phyloP scores from a whole-genome alignment of 345 rosid genomes.

The Lenwebbia sp. region DNA sequence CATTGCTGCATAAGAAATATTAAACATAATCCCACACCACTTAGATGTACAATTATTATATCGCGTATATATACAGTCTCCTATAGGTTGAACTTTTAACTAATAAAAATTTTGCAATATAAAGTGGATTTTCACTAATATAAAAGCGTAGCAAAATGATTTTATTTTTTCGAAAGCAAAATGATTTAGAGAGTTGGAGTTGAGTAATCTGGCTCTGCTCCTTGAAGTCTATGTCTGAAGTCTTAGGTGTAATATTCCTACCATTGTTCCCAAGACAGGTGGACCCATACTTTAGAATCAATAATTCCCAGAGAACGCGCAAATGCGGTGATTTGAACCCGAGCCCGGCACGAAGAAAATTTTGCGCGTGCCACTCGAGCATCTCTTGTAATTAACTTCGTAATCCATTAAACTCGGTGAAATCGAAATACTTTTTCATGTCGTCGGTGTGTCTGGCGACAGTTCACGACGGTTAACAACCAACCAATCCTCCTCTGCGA shows the following conservation, averaged over 20 bases:
- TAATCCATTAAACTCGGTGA: not conserved
- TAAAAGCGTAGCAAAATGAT: not conserved
- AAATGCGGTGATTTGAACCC: not conserved
- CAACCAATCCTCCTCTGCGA: too few species aligned
- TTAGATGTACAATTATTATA: not conserved
- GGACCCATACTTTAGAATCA: not conserved
- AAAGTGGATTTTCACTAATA: not conserved
- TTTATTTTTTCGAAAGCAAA: not conserved
- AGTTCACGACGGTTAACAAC: not conserved
- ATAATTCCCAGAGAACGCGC: not conserved
- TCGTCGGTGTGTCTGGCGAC: accelerated
- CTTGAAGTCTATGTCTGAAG: not conserved
- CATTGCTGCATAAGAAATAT: not conserved
- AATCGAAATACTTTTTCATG: not conserved
- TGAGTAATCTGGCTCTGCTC: not conserved
- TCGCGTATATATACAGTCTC: not conserved
- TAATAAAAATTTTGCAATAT: too few species aligned
- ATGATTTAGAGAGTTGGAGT: not conserved
- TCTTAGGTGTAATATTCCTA: not conserved
- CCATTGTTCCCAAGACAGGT: not conserved
- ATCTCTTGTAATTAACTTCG: not conserved
- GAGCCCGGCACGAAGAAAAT: too few species aligned
- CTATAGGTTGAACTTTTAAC: not conserved
- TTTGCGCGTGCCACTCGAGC: not conserved
- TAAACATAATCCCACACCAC: not conserved